Base-by-base conservation (phyloP, 805 yeast genomes). In the Saturnispora saitoi region DNA sequence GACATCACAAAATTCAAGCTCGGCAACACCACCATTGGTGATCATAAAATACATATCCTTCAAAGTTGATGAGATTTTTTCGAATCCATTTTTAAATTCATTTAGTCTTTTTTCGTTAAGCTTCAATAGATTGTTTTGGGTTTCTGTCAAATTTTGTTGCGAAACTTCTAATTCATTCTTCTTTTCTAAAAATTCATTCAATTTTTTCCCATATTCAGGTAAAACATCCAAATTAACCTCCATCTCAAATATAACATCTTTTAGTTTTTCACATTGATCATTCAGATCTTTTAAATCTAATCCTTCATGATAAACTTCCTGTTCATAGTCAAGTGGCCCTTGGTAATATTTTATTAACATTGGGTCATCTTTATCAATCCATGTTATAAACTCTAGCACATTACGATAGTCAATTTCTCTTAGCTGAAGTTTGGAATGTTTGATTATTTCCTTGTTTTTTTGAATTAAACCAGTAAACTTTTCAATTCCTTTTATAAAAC, bases 11-110 rank as follows among this genome's bases (percentile, higher is more conserved):
- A 91, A 73, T 64, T 93, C 99, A 32, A 93, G 72, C 64, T 93
- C 99, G 0, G 99, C 99, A 69, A 91, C 93, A 31, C 99, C 99
- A 26, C 99, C 99, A 95, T 91, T 89, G 1, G 99, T 93, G 52
- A 93, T 93, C 95, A 93, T 86, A 61, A 90, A 95, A 60, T 93
- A 93, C 98, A 93, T 90, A 58, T 88, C 96, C 63, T 91, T 93
- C 54, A 93, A 74, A 6, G 95, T 86, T 62, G 81, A 71, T 1
- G 97, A 88, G 28, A 93, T 93, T 19, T 80, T 74, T 55, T 81
- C 78, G 69, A 95, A 93, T 0, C 99, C 99, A 53, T 77, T 79
- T 95, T 89, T 89, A 60, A 93, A 93, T 64, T 93, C 97, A 53
- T 82, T 89, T 47, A 85, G 71, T 47, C 98, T 71, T 51, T 74